Evolutionary conservation across 2,329 filamentous ascomycete species (phyloP).

Genomic region (Ceratocystis diversiconidia): DNA sequence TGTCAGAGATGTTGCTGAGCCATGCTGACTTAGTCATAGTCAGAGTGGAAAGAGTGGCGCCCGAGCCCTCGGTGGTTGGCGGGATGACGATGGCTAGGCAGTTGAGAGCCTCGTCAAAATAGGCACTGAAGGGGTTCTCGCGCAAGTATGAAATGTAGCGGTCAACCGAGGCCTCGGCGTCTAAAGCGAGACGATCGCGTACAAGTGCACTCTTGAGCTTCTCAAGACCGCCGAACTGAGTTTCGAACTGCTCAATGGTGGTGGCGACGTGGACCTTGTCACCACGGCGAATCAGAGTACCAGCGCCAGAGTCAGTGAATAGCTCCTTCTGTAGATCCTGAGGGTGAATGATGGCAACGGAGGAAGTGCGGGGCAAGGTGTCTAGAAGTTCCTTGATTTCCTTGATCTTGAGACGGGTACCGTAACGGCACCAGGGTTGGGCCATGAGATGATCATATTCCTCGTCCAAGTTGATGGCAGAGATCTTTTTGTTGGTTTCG

Average conservation of each 20-base stretch:
- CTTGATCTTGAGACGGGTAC: slow-evolving; percentile 90
- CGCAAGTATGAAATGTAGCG: slow-evolving; percentile 70
- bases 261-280: slow-evolving; percentile 71
- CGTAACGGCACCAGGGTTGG: slow-evolving; percentile 89
- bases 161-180: slow-evolving; percentile 72
- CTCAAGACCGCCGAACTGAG: slow-evolving; percentile 36
- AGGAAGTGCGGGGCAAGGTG: slow-evolving; percentile 77
- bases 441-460: slow-evolving; percentile 88
- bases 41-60: slow-evolving; percentile 77
- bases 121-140: slow-evolving; percentile 72
- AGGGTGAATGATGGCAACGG: slow-evolving; percentile 93
- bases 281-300: slow-evolving; percentile 80
- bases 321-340: slow-evolving; percentile 91
- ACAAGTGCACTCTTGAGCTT: slow-evolving; percentile 72
- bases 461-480: slow-evolving; percentile 91
- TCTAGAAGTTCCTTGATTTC: slow-evolving; percentile 91
- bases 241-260: slow-evolving; percentile 58
- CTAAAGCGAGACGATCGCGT: slow-evolving; percentile 65
- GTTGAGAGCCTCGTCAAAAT: slow-evolving; percentile 89
- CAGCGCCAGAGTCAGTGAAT: slow-evolving; percentile 89
- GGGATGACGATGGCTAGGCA: slow-evolving; percentile 81
- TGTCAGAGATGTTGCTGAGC: slow-evolving; percentile 89
- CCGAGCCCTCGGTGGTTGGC: slow-evolving; percentile 46
- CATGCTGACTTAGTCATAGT: slow-evolving; percentile 90
- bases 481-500: slow-evolving; percentile 88